Percentiles rank a stretch among this genome's conserved stretches.
Conservation (phyloP, 1,139 yeast genomes). For the Pichia sp. region DNA sequence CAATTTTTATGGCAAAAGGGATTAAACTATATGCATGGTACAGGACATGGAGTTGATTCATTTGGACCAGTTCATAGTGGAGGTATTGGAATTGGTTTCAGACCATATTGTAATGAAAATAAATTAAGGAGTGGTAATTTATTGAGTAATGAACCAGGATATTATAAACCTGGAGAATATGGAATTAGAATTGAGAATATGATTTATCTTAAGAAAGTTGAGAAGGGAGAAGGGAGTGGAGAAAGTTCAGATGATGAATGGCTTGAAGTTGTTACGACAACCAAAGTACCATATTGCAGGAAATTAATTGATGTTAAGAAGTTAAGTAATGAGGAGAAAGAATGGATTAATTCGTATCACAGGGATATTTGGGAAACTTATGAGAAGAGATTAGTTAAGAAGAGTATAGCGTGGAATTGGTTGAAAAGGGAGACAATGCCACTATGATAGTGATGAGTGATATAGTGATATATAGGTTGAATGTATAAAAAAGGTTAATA, state of each 20-base stretch:
- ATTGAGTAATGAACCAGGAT: slow-evolving; percentile 93
- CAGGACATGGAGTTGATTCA: slow-evolving; percentile 96
- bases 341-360: slow-evolving; percentile 69
- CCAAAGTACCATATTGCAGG: slow-evolving; percentile 81
- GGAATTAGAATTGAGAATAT: slow-evolving; percentile 92
- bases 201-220: slow-evolving; percentile 48
- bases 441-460: slow-evolving; percentile 7
- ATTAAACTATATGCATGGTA: slow-evolving; percentile 90
- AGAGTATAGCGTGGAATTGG: slow-evolving; percentile 59
- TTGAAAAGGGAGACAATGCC: slow-evolving; percentile 60
- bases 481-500: neutral
- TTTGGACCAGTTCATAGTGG: slow-evolving; percentile 94
- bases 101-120: slow-evolving; percentile 33
- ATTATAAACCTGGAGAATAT: slow-evolving; percentile 82
- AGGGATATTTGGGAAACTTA: slow-evolving; percentile 50
- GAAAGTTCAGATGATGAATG: slow-evolving; percentile 33
- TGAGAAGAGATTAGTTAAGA: slow-evolving; percentile 40
- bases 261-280: slow-evolving; percentile 75
- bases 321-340: slow-evolving; percentile 54
- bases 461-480: neutral
- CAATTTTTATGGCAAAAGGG: slow-evolving; percentile 84
- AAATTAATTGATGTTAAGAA: slow-evolving; percentile 54
- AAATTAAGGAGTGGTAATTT: slow-evolving; percentile 66
- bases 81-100: slow-evolving; percentile 85
- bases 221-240: slow-evolving; percentile 26